These are phyloP conservation scores for Cladosporium oxysporum DNA, from an alignment of 2,329 filamentous ascomycete genomes.

Conservation along the genomic window DNA sequence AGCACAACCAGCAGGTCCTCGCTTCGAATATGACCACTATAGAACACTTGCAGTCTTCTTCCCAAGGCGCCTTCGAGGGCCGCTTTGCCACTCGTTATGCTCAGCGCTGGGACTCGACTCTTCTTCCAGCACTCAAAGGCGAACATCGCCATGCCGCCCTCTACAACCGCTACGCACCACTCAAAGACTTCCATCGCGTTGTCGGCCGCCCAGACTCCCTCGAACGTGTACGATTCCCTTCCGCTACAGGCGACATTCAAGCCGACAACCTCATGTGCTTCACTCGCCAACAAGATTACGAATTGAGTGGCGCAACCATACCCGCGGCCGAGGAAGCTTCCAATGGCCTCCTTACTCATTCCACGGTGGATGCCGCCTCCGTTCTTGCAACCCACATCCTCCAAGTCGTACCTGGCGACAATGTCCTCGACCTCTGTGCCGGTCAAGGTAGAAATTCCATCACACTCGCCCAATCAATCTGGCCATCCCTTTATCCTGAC, in stretches of 20 bases:
- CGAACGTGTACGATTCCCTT: conserved; percentile 7
- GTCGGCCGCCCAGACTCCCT: background rate
- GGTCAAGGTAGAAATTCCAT: conserved; percentile 43
- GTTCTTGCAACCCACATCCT: conserved; percentile 41
- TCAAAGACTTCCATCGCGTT: conserved; percentile 21
- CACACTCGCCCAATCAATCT: conserved; percentile 38
- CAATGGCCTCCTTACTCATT: conserved; percentile 31
- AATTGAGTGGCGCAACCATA: conserved; percentile 24
- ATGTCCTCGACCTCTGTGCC: conserved; percentile 45
- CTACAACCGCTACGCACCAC: conserved; percentile 32
- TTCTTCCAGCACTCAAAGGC: conserved; percentile 31
- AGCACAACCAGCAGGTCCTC: background rate
- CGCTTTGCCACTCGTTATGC: conserved; percentile 30
- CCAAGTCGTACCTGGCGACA: conserved; percentile 38
- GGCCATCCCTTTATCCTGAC: conserved; percentile 27
- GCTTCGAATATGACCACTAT: conserved; percentile 30
- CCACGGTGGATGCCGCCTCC: conserved; percentile 38
- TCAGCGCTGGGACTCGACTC: conserved; percentile 33
- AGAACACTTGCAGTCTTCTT: conserved; percentile 20
- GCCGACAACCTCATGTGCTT: conserved; percentile 12
- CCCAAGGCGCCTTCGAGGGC: conserved; percentile 33
- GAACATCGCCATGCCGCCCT: conserved; percentile 32
- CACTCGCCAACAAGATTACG: background rate
- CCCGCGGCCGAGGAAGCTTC: conserved; percentile 26
- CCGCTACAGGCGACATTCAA: conserved; percentile 12